Evolutionary conservation across 176 grass and related monocot genomes (phyloP).

Genomic region (Cenchrus purpureus): DNA sequence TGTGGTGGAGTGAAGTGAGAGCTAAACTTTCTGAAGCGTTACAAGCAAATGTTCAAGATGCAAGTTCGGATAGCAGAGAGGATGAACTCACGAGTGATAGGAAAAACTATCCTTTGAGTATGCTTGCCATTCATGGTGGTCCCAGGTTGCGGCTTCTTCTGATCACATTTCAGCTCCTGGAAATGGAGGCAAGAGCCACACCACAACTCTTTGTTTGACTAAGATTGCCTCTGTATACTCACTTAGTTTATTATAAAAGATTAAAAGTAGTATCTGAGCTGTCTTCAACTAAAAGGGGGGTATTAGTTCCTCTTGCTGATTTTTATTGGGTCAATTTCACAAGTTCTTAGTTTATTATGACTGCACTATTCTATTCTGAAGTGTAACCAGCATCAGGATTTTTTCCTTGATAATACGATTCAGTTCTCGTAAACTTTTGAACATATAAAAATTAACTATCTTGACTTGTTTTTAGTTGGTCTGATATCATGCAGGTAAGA

Average conservation of each 20-base stretch:
- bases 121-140: constrained; percentile 78
- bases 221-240: constrained; percentile 30
- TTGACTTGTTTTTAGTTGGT: constrained; percentile 36
- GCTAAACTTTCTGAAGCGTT: constrained; percentile 80
- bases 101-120: constrained; percentile 80
- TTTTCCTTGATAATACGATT: not conserved
- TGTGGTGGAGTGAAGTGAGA: constrained; percentile 66
- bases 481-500: constrained; percentile 64
- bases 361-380: constrained; percentile 17
- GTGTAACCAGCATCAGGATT: not conserved
- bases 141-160: constrained; percentile 80
- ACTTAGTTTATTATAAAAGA: constrained; percentile 24
- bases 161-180: constrained; percentile 69
- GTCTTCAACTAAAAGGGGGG: constrained; percentile 14
- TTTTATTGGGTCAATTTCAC: not conserved
- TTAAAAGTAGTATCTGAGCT: not conserved
- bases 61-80: constrained; percentile 25
- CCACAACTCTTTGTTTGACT: constrained; percentile 33
- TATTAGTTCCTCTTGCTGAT: not conserved
- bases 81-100: constrained; percentile 47
- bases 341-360: constrained; percentile 23
- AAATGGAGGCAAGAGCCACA: constrained; percentile 77
- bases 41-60: constrained; percentile 55
- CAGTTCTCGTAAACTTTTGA: constrained; percentile 9
- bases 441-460: constrained; percentile 27